Evolutionary conservation across 192 early-diverging fungal genomes (phyloP), one percentile per base, ranked within the genome.

Genomic region (Backusella parvicylindrica): DNA sequence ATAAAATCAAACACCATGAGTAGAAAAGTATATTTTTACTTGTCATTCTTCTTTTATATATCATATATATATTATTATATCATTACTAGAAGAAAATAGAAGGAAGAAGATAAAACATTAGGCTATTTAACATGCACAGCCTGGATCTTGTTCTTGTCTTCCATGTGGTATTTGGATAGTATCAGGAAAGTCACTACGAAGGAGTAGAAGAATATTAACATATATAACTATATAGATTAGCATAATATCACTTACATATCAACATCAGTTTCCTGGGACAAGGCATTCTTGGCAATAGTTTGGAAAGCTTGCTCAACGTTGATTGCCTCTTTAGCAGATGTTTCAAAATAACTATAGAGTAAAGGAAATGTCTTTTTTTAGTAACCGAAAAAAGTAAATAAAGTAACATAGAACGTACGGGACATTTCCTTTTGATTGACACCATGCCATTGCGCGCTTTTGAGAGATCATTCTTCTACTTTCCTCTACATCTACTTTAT

Each of bases 401-500:
- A 47, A 18, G 6, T 30, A 47, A 1, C 5, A 32, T 43, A 30
- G 7, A 41, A 77, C 75, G 23, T 71, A 77, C 75, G 95, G 97
- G 78, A 96, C 95, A 74, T 93, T 93, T 49, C 97, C 95, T 87
- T 97, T 98, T 53, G 94, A 91, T 81, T 96, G 92, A 79, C 97
- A 98, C 95, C 97, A 99, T 69, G 93, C 89, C 91, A 95, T 92
- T n/a, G 97, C 96, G 37, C 96, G 89, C 85, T 98, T 98, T 87
- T 94, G 91, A 75, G 94, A 93, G n/a, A 99, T 94, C 89, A 93
- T 91, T 76, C 95, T 84, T 84, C 91, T 92, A 40, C 84, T 85
- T 74, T 98, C 96, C 78, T 98, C 97, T 83, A 99, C 83, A 81
- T 99, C 98, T 60, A 99, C 89, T 88, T 99, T 99, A 86, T 99